Conservation (phyloP, 306 rosid genomes). For the Vicia faba region DNA sequence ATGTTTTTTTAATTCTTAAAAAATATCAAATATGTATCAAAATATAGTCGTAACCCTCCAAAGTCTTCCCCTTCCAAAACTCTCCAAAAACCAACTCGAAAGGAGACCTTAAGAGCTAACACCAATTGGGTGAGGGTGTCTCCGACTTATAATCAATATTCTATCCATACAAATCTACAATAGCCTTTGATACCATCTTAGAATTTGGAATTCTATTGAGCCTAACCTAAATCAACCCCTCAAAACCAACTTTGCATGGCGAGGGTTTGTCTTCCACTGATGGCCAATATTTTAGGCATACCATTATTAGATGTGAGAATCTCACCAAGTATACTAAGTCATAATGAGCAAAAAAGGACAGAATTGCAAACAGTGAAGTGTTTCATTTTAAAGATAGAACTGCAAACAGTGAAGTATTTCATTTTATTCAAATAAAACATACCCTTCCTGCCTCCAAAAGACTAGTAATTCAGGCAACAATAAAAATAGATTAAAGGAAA, state of each 20-base stretch:
- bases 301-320: neutral
- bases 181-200: neutral
- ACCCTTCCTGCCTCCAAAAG: neutral
- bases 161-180: neutral
- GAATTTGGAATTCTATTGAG: neutral
- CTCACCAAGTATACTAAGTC: neutral
- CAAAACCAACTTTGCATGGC: neutral
- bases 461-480: slow-evolving; percentile 5
- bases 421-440: slow-evolving; percentile 11
- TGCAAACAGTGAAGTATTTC: neutral
- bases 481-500: neutral
- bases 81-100: no score
- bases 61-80: no score
- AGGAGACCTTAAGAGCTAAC: neutral
- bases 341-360: slow-evolving; percentile 16
- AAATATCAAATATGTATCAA: no score
- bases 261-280: neutral
- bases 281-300: neutral
- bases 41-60: no score
- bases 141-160: neutral
- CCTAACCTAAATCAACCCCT: neutral
- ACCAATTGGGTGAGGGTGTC: neutral
- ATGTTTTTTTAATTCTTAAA: no score
- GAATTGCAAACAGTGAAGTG: neutral
- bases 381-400: neutral